A percentile compares a stretch with the other conserved stretches of the same genome.
Evolutionary conservation across 2,329 filamentous ascomycete species (phyloP).

Genomic region (Aspergillus versicolor): DNA sequence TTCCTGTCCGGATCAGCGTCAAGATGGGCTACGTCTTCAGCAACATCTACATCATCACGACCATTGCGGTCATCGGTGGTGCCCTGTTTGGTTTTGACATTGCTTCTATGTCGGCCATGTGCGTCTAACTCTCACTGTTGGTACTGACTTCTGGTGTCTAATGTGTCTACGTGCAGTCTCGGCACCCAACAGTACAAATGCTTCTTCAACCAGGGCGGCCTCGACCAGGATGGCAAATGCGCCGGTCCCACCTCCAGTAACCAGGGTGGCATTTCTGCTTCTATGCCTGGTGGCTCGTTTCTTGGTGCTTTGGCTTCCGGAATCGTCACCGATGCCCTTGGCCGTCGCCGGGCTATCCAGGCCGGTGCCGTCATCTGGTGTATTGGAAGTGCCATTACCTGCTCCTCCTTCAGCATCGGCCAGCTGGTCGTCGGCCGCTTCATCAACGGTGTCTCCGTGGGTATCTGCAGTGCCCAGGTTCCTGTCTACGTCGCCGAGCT

Average conservation of each 20-base stretch:
- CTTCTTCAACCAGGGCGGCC: constrained; percentile 65
- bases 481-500: constrained; percentile 71
- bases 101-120: constrained; percentile 34
- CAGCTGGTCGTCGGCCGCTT: constrained; percentile 70
- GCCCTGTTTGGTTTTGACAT: constrained; percentile 37
- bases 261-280: constrained; percentile 68
- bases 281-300: constrained; percentile 73
- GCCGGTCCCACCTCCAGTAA: constrained; percentile 48
- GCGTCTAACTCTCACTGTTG: neutral
- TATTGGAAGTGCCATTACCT: constrained; percentile 57
- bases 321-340: constrained; percentile 56
- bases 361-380: constrained; percentile 51
- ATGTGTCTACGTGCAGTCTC: constrained; percentile 18
- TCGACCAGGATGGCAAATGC: constrained; percentile 47
- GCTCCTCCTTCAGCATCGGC: constrained; percentile 60
- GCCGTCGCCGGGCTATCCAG: constrained; percentile 53
- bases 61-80: constrained; percentile 48
- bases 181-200: constrained; percentile 56
- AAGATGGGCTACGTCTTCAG: constrained; percentile 26
- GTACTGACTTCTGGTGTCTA: neutral
- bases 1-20: neutral
- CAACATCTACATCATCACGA: constrained; percentile 59
- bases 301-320: constrained; percentile 58
- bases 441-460: constrained; percentile 70
- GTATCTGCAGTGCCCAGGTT: constrained; percentile 69